Conservation (phyloP, 805 yeast species). For the Allodekkera sacchari region DNA sequence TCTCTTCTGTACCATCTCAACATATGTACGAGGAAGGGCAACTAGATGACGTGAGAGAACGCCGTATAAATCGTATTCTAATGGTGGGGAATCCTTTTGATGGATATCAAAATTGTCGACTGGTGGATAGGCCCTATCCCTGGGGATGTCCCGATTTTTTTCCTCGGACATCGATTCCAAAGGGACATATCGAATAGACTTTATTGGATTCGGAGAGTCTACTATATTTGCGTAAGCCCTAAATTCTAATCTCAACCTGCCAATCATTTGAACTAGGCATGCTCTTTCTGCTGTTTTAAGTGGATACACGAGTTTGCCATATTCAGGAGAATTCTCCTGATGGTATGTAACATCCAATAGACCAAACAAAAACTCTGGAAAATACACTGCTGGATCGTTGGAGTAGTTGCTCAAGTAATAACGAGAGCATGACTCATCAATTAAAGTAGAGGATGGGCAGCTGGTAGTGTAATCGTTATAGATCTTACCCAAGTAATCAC, state of each 20-base stretch:
- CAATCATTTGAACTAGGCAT: not conserved
- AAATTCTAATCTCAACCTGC: constrained; percentile 2
- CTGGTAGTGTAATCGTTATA: not conserved
- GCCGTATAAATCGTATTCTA: constrained; percentile 10
- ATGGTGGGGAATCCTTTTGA: constrained; percentile 2
- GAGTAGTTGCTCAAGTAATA: constrained; percentile 1
- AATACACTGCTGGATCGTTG: constrained; percentile 5
- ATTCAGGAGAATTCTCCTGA: too few relatives aligned
- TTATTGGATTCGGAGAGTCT: not conserved
- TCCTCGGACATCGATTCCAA: not conserved
- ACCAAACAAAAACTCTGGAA: constrained; percentile 11
- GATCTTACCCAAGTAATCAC: constrained; percentile 3
- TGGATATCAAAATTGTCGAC: constrained; percentile 2
- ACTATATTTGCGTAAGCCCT: constrained; percentile 3
- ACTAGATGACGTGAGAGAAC: constrained; percentile 11
- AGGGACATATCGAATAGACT: not conserved
- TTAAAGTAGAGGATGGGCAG: not conserved
- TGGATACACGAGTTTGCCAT: not conserved
- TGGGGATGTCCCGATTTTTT: not conserved
- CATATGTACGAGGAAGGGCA: constrained; percentile 5
- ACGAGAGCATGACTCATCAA: not conserved
- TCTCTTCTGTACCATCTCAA: constrained; percentile 7
- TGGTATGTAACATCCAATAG: constrained; percentile 4
- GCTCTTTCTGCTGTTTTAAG: not conserved
- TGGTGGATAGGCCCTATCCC: not conserved